These are phyloP conservation scores for Circinella minor DNA, from an alignment of 371 early-diverging fungal species.

Conservation along the genomic window DNA sequence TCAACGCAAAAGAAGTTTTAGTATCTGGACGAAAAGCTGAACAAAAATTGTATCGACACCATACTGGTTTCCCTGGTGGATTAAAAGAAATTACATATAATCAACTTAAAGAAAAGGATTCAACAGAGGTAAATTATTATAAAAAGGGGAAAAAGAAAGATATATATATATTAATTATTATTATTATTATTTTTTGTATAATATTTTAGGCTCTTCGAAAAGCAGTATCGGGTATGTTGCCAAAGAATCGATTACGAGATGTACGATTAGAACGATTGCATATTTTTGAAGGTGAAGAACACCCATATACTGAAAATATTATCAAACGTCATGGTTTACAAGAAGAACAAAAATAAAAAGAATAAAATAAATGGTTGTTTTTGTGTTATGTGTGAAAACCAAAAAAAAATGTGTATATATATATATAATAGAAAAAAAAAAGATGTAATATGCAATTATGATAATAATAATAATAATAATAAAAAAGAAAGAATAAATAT, in stretches of 20 bases:
- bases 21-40: conserved; percentile 89
- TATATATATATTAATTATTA: neutral
- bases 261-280: conserved; percentile 79
- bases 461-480: neutral
- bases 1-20: conserved; percentile 86
- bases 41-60: conserved; percentile 90
- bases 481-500: neutral
- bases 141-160: neutral
- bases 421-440: neutral
- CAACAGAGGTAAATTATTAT: conserved; percentile 65
- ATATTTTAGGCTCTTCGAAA: conserved; percentile 72
- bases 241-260: conserved; percentile 90
- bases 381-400: no score
- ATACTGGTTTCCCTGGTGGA: conserved; percentile 93
- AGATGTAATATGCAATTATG: neutral
- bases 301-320: conserved; percentile 92
- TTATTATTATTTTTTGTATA: no score
- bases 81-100: conserved; percentile 83
- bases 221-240: conserved; percentile 96
- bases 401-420: no score
- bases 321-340: conserved; percentile 78
- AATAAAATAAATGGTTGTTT: neutral
- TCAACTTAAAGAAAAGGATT: conserved; percentile 76
- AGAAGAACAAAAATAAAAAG: conserved; percentile 32
- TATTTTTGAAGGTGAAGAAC: conserved; percentile 89